These are phyloP conservation scores for Eucalyptus cloeziana DNA, from an alignment of 345 rosid species.

Conservation along the genomic window DNA sequence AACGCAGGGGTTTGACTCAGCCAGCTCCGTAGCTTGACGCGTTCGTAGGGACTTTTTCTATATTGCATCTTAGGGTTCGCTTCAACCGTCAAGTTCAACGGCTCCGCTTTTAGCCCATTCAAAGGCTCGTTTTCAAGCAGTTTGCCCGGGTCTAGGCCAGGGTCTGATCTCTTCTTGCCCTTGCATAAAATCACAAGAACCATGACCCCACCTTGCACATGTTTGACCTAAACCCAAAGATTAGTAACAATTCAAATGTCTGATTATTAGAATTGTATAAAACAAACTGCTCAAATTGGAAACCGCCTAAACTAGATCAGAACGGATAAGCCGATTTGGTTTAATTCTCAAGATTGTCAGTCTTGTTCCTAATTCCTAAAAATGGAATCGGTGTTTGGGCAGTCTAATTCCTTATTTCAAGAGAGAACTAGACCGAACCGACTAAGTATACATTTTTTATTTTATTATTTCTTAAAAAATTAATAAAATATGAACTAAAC, in stretches of 20 bases:
- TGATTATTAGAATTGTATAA: no score
- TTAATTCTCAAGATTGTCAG: no score
- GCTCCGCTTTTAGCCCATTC: background rate
- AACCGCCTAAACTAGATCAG: no score
- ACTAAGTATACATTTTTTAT: no score
- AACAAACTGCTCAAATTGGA: no score
- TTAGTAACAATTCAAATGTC: background rate
- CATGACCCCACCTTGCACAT: background rate
- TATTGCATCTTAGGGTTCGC: background rate
- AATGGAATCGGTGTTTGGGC: no score
- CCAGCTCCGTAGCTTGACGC: background rate
- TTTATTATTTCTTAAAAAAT: no score
- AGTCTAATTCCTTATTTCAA: fast-evolving
- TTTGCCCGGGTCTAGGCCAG: background rate
- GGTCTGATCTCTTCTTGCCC: background rate
- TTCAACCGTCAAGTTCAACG: background rate
- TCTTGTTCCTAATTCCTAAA: no score
- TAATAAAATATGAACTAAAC: no score
- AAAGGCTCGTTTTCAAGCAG: background rate
- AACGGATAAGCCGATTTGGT: no score
- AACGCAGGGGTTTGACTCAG: background rate
- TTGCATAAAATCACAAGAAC: background rate
- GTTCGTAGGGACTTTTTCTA: background rate
- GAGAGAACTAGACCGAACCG: fast-evolving
- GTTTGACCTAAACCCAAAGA: background rate